Evolutionary conservation across 495 filamentous ascomycete genomes (phyloP), one percentile per base, ranked within the genome.

Genomic region (Talaromyces ruber): DNA sequence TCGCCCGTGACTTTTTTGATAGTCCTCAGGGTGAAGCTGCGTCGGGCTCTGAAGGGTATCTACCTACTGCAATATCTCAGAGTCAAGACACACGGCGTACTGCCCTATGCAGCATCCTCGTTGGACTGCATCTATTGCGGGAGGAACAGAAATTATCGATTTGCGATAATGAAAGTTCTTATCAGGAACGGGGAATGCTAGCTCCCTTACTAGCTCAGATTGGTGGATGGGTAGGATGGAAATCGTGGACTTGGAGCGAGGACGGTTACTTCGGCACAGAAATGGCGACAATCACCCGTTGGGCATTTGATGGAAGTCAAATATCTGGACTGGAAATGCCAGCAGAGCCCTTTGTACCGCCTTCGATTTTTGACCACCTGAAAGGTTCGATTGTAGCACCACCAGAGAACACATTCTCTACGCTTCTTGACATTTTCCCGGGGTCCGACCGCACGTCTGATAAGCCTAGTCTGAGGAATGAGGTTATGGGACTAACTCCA

Each of bases 111-210:
- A 86, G 85, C 54, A 78, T 93, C 2, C 76, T 97, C 9, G 77
- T 94, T 56, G 86, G 84, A 14, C 80, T 98, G 24, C 95, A 98
- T 71, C 81, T 98, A 6, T 71, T 96, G 4, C 79, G 88, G 2
- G 93, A 98, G 70, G 94, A 98, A 66, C 83, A 89, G 64, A 97
- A 95, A 69, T 84, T 98, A 5, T 86, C 90, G 54, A 84, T 85
- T 28, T 80, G 85, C 21, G 77, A 83, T 24, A 76, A 79, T 0
- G 81, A 88, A 62, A 75, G 79, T 57, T 78, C 81, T 8, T 78
- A 78, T 43, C 73, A 76, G 51, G 75, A 82, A 30, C 65, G 75
- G 29, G 72, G 79, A 52, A 80, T 84, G 61, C 72, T 97, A 51
- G 82, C 83, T 34, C 83, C 86, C 4, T 66, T 97, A 2, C 75